These are phyloP conservation scores for Fusarium foetens DNA, from an alignment of 2,329 filamentous ascomycete genomes.

Conservation along the genomic window DNA sequence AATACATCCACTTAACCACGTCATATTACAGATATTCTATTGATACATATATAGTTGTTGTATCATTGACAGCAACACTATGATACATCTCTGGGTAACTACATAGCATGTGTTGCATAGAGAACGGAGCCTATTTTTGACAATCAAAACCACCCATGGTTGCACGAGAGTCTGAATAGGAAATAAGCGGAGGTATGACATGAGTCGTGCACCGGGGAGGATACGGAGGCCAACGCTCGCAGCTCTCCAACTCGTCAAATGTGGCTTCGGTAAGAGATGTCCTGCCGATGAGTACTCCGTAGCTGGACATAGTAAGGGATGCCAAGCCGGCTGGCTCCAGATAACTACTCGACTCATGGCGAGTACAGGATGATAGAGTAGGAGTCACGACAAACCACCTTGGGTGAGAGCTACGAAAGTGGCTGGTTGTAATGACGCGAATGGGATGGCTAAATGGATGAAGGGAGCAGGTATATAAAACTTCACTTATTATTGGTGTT, in stretches of 20 bases:
- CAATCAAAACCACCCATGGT: neutral
- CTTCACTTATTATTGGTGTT: constrained; percentile 19
- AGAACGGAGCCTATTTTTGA: constrained; percentile 2
- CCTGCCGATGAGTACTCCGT: neutral
- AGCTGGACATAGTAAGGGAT: constrained; percentile 20
- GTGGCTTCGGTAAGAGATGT: constrained; percentile 7
- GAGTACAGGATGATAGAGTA: neutral
- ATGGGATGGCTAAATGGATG: neutral
- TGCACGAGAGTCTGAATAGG: neutral
- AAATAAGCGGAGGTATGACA: constrained; percentile 20
- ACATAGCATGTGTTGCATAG: neutral
- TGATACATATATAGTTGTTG: neutral
- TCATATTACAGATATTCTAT: neutral
- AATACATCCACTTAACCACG: neutral
- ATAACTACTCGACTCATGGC: constrained; percentile 30
- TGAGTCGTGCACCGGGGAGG: constrained; percentile 25
- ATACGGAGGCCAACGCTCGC: constrained; percentile 9
- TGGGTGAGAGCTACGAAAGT: constrained; percentile 15
- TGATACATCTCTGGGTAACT: neutral
- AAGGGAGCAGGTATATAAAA: constrained; percentile 22
- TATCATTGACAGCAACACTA: neutral
- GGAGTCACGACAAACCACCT: constrained; percentile 27
- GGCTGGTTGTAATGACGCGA: neutral
- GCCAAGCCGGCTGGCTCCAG: constrained; percentile 25
- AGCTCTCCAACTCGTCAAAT: constrained; percentile 10